Base-by-base conservation (phyloP, 768 basidiomycete genomes). In the Cubamyces lactineus region DNA sequence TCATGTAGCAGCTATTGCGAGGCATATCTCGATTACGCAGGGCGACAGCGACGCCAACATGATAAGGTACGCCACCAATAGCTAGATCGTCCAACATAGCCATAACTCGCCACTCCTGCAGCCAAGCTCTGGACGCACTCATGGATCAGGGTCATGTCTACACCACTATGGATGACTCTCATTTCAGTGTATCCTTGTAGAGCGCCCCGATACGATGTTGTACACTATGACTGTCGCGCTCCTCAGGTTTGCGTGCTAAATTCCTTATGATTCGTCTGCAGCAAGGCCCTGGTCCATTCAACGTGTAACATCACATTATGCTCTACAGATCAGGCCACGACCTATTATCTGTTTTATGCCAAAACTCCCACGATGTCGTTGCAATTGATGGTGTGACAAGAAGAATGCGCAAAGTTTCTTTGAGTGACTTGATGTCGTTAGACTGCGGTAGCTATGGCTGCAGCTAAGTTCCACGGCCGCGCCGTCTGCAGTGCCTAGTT, bases 141-240 rank as follows among this genome's bases (percentile, higher is more conserved):
- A 87, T 93, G 81, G 86, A 89, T 54, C 87, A 91, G 0, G 95
- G 95, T 0, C 75, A 83, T 64, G 80, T 96, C 58, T 98, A 84
- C 73, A 88, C 84, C 56, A 92, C 92, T 0, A 83, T 87, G 42
- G 89, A 94, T 68, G 92, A 94, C 64, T 88, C 83, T n/a, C 91
- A 92, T 68, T 89, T 86, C 73, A 76, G 80, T 39, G 71, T 89
- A 47, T 84, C 84, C 9, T 53, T 64, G 26, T 76, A 38, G 59
- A 9, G 16, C 30, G 41, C 34, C 60, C 60, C 40, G 47, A 3
- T 59, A 59, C 23, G n/a, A n/a, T 16, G 19, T 15, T 47, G 34
- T 40, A 30, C 34, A 6, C 24, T 53, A 34, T 9, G 34, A 51
- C 46, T 48, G 38, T 58, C 50, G 15, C n/a, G 21, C 34, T 53